These are phyloP conservation scores for Phytopythium sindhum DNA, from an alignment of 352 stramenopile genomes.

Conservation along the genomic window DNA sequence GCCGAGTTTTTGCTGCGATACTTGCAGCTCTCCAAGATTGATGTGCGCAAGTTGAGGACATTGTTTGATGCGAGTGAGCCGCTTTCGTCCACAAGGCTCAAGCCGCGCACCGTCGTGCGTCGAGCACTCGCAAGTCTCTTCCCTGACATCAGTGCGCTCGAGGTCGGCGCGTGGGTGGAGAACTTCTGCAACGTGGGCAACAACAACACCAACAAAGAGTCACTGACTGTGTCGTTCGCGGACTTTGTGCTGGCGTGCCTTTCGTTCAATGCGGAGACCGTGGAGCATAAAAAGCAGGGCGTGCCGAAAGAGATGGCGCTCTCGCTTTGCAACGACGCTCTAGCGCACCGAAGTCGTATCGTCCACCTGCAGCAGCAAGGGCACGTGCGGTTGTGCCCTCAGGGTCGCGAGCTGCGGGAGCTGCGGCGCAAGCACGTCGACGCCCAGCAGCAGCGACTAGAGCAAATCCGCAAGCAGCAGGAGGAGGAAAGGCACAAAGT, in stretches of 20 bases:
- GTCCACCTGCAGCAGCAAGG: slow-evolving; percentile 70
- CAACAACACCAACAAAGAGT: not conserved
- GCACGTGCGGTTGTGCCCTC: slow-evolving; percentile 62
- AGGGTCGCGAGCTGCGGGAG: slow-evolving; percentile 6
- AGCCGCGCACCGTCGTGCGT: slow-evolving; percentile 28
- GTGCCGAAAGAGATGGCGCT: slow-evolving; percentile 20
- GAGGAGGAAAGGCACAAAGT: slow-evolving; percentile 11
- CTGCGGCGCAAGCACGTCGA: not conserved
- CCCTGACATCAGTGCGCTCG: slow-evolving; percentile 14
- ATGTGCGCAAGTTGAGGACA: slow-evolving; percentile 29
- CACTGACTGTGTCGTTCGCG: slow-evolving; percentile 31
- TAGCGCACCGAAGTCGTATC: slow-evolving; percentile 54
- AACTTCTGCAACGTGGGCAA: slow-evolving; percentile 16
- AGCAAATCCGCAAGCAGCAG: slow-evolving; percentile 6
- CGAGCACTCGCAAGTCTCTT: slow-evolving; percentile 31
- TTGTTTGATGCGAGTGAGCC: slow-evolving; percentile 42
- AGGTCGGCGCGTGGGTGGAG: slow-evolving; percentile 32
- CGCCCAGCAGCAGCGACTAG: slow-evolving; percentile 1
- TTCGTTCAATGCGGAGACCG: slow-evolving; percentile 36
- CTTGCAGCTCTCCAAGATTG: slow-evolving; percentile 33
- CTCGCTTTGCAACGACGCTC: slow-evolving; percentile 40
- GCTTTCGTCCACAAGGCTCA: slow-evolving; percentile 23
- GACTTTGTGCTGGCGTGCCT: slow-evolving; percentile 66
- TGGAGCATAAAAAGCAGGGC: slow-evolving; percentile 10
- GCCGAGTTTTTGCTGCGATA: slow-evolving; percentile 69